phyloP scores from a whole-genome alignment of 306 rosid species.

The Trichosanthes truncata region DNA sequence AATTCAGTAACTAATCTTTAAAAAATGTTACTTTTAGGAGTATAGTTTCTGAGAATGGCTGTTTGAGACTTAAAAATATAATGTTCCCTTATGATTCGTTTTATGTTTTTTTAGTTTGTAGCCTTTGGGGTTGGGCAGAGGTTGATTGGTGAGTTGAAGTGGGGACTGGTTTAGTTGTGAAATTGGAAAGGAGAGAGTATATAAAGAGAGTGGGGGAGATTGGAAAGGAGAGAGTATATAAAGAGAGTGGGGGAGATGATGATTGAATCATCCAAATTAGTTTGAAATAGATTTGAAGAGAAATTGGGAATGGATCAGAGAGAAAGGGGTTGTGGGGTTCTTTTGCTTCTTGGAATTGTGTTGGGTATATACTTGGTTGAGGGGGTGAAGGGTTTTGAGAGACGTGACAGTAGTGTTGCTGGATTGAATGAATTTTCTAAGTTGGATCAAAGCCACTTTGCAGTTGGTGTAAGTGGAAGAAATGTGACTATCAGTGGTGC shows the following conservation, averaged over 20 bases:
- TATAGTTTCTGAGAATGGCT: neutral
- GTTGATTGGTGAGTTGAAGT: neutral
- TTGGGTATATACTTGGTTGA: too few relatives aligned
- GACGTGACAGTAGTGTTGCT: neutral
- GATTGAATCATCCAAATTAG: too few relatives aligned
- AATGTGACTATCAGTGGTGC: neutral
- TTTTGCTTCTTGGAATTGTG: too few relatives aligned
- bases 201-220: conserved; percentile 14
- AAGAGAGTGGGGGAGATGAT: too few relatives aligned
- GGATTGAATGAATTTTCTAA: neutral
- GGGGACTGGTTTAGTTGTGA: neutral
- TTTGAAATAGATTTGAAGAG: too few relatives aligned
- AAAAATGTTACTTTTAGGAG: neutral
- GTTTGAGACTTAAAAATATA: too few relatives aligned
- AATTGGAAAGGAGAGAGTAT: neutral
- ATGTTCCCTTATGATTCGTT: neutral
- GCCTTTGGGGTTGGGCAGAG: neutral
- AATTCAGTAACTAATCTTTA: neutral
- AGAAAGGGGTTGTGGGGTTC: neutral
- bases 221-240: too few relatives aligned
- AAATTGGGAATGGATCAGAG: conserved; percentile 1
- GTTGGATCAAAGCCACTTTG: neutral
- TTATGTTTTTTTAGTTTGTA: neutral
- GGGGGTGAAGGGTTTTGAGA: neutral
- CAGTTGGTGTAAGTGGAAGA: neutral